Percentiles rank a stretch among this genome's conserved stretches.
Conservation (phyloP, 164 flowering plant genomes). For the Tinospora cordifolia region DNA sequence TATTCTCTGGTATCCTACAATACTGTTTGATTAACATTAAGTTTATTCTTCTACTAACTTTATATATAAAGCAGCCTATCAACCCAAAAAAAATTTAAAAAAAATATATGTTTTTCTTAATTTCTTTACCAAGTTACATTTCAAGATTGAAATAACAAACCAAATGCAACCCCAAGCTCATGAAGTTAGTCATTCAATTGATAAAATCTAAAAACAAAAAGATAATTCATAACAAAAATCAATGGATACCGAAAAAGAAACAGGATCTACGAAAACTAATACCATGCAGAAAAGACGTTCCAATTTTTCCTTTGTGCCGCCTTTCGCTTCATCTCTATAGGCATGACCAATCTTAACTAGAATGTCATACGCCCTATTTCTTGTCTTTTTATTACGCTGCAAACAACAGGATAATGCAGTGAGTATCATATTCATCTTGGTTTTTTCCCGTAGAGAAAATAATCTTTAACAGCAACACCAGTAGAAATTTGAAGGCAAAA, state of each 20-base stretch:
- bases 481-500: too few relatives aligned
- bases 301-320: constrained; percentile 66
- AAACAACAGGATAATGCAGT: constrained; percentile 9
- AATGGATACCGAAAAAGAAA: background rate
- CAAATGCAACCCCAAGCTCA: background rate
- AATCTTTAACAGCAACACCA: background rate
- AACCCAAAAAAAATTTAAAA: too few relatives aligned
- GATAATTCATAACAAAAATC: background rate
- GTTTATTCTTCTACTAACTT: too few relatives aligned
- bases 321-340: constrained; percentile 74
- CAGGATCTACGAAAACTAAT: constrained; percentile 8
- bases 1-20: too few relatives aligned
- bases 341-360: constrained; percentile 93
- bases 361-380: constrained; percentile 91
- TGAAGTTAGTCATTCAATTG: background rate
- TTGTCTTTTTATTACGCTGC: constrained; percentile 86
- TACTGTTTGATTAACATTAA: too few relatives aligned
- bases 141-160: too few relatives aligned
- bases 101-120: too few relatives aligned
- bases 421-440: background rate
- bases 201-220: background rate
- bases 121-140: too few relatives aligned
- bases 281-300: constrained; percentile 74
- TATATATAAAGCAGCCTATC: too few relatives aligned
- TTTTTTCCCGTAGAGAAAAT: background rate